Percentiles rank a stretch among this genome's conserved stretches.
phyloP scores from a whole-genome alignment of 2,329 filamentous ascomycete genomes.

The Tolypocladium paradoxum region DNA sequence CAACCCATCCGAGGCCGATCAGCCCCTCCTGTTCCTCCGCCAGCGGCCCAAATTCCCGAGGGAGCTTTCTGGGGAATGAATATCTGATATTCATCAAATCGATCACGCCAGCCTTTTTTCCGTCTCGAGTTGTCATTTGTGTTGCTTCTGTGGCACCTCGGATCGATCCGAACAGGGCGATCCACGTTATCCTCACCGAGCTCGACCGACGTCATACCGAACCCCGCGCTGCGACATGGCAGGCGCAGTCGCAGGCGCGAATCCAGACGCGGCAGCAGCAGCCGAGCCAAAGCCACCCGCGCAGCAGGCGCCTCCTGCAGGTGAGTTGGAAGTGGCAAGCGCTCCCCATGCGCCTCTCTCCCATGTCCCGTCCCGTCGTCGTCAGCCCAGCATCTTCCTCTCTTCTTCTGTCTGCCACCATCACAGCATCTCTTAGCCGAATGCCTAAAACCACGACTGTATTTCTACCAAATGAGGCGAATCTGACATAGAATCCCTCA shows the following conservation, averaged over 20 bases:
- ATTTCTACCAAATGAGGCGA: not conserved
- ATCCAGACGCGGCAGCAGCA: not conserved
- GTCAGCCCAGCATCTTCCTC: no score
- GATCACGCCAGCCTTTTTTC: not conserved
- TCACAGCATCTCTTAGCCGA: not conserved
- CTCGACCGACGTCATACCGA: not conserved
- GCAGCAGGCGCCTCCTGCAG: slow-evolving; percentile 4
- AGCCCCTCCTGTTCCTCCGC: not conserved
- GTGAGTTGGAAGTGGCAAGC: slow-evolving; percentile 2
- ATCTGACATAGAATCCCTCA: slow-evolving; percentile 7
- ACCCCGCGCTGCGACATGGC: not conserved
- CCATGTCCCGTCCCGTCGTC: not conserved
- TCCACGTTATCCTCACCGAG: not conserved
- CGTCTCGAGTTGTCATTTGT: not conserved
- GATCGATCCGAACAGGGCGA: not conserved
- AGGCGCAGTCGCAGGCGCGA: slow-evolving; percentile 1
- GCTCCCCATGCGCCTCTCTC: not conserved
- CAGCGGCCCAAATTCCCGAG: not conserved
- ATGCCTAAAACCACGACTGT: not conserved
- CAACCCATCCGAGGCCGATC: not conserved
- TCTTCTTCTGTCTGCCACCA: not conserved
- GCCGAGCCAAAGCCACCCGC: slow-evolving; percentile 4
- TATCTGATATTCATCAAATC: not conserved
- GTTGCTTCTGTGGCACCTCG: not conserved
- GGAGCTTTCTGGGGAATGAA: not conserved